Conservation (phyloP, 805 yeast genomes). For the Metschnikowia reukaufii region DNA sequence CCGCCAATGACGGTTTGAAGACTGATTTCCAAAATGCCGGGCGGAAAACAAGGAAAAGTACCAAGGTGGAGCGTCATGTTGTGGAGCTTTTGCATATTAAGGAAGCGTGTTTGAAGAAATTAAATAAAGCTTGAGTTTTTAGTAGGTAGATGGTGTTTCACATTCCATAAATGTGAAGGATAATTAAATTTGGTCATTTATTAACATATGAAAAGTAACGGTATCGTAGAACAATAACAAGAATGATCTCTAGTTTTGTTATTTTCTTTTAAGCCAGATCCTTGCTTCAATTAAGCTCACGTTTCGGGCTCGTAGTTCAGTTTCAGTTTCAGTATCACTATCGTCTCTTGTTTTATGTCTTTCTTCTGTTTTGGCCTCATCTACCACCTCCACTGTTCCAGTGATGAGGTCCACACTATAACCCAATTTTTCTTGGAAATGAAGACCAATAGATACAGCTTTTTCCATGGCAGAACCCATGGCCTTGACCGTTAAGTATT, state of each 20-base stretch:
- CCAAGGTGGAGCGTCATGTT: constrained; percentile 49
- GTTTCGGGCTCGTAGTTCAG: constrained; percentile 40
- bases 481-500: constrained; percentile 60
- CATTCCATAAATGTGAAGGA: not conserved
- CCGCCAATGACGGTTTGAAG: constrained; percentile 22
- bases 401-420: constrained; percentile 61
- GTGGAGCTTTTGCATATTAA: constrained; percentile 50
- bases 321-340: constrained; percentile 31
- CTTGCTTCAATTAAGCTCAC: constrained; percentile 50
- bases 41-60: constrained; percentile 27
- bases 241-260: too few relatives aligned
- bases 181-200: too few relatives aligned
- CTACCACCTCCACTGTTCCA: constrained; percentile 65
- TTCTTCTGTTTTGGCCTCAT: constrained; percentile 48
- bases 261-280: constrained; percentile 33
- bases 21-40: constrained; percentile 23
- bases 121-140: constrained; percentile 4
- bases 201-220: too few relatives aligned
- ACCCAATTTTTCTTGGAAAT: constrained; percentile 52
- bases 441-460: constrained; percentile 59
- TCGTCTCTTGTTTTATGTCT: constrained; percentile 21
- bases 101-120: constrained; percentile 30
- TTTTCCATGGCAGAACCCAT: constrained; percentile 71
- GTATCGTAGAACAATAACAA: too few relatives aligned
- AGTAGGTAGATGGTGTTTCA: too few relatives aligned